Evolutionary conservation across 352 stramenopile species (phyloP).

Genomic region (Phytopythium delawarense): DNA sequence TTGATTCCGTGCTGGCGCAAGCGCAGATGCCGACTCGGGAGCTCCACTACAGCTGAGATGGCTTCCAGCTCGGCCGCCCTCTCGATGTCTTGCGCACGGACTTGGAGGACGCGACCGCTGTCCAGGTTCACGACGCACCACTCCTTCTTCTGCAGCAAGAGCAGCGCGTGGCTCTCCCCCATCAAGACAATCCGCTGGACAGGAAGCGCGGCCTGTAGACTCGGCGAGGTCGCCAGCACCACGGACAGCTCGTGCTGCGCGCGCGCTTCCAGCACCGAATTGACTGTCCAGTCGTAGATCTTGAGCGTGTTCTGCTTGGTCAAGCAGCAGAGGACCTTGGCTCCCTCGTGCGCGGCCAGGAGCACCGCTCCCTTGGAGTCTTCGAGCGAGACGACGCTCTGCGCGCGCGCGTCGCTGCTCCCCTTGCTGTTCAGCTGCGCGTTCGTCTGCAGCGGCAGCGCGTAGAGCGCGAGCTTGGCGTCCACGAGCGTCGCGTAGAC

Average conservation of each 20-base stretch:
- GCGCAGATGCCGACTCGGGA: constrained; percentile 32
- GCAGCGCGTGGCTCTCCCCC: constrained; percentile 63
- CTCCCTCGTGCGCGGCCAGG: constrained; percentile 51
- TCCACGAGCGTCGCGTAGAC: constrained; percentile 57
- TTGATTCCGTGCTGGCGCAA: constrained; percentile 25
- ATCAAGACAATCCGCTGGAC: constrained; percentile 58
- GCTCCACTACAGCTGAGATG: constrained; percentile 28
- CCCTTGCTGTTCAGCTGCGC: constrained; percentile 27
- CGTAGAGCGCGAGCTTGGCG: constrained; percentile 49
- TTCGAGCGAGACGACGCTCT: constrained; percentile 36
- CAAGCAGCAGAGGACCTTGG: constrained; percentile 43
- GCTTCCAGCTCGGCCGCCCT: constrained; percentile 28
- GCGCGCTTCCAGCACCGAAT: constrained; percentile 41
- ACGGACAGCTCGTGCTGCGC: constrained; percentile 52
- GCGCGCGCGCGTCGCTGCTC: constrained; percentile 7
- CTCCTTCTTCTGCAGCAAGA: constrained; percentile 58
- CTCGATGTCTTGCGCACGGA: constrained; percentile 15
- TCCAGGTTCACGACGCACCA: constrained; percentile 66
- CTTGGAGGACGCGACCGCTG: constrained; percentile 39
- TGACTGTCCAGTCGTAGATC: constrained; percentile 74
- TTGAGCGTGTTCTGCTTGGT: constrained; percentile 63
- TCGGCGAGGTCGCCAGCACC: constrained; percentile 11
- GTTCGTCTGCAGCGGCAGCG: constrained; percentile 58
- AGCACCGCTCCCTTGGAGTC: constrained; percentile 59
- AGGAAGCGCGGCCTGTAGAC: constrained; percentile 14